Base-by-base conservation (phyloP, 1,284 basidiomycete genomes). In the Tilletiaria anomala region DNA sequence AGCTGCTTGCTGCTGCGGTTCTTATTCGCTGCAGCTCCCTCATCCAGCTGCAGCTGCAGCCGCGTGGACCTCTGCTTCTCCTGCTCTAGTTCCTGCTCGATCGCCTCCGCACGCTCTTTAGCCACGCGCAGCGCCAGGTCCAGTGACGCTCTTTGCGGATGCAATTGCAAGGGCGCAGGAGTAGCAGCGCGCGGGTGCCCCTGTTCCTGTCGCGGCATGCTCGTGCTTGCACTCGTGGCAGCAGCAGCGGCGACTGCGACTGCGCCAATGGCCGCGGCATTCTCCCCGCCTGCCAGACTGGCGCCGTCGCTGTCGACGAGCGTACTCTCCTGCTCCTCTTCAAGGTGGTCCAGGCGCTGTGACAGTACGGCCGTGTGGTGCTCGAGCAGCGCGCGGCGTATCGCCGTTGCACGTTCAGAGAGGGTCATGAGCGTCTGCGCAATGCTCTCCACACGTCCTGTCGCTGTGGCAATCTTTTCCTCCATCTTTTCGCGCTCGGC, bases 291-390 rank as follows among this genome's bases (percentile, higher is more conserved):
- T n/a, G n/a, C n/a, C n/a, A n/a, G n/a, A n/a, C n/a, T n/a, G n/a
- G n/a, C n/a, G n/a, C n/a, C n/a, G n/a, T n/a, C n/a, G n/a, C n/a
- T n/a, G n/a, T n/a, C n/a, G n/a, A n/a, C n/a, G n/a, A n/a, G n/a
- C n/a, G n/a, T n/a, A n/a, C n/a, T n/a, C n/a, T n/a, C n/a, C n/a
- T n/a, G 33, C 39, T 46, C 47, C 17, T 48, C 46, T 19, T 52
- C 47, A 33, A 45, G 48, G n/a, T 32, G 35, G 2, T 45, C 40
- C 6, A 59, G 45, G 4, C 57, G 53, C 11, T 47, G 42, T 11
- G 51, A 48, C 5, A 59, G 51, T 11, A 53, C 48, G 29, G 47
- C 51, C 5, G 55, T 52, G 35, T 58, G 53, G 26, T 59, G 57
- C 37, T 59, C 54, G 19, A 57, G 51, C 6, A 59, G 39, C 35